These are phyloP conservation scores for Henckelia pumila DNA, from an alignment of 257 asterid genomes.

Conservation along the genomic window DNA sequence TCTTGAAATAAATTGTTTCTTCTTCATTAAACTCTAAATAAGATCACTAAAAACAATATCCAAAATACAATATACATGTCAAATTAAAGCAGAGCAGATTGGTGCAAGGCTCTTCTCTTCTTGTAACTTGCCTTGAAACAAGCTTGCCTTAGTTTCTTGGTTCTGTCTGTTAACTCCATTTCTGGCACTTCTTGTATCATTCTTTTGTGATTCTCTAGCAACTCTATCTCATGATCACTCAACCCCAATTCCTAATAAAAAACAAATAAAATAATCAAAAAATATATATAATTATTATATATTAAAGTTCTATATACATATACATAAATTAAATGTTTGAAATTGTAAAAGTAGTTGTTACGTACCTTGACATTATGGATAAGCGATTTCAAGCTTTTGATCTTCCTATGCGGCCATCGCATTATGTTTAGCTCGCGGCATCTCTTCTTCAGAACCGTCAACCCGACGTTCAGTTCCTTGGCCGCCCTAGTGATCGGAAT, in stretches of 20 bases:
- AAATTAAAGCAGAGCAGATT: neutral
- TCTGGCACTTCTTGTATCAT: conserved; percentile 63
- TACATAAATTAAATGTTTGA: neutral
- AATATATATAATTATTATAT: neutral
- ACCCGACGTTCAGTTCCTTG: conserved; percentile 64
- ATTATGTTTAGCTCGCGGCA: conserved; percentile 69
- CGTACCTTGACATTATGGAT: conserved; percentile 68
- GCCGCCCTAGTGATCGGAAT: conserved; percentile 83
- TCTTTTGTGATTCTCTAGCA: conserved; percentile 74
- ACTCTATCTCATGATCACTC: conserved; percentile 53
- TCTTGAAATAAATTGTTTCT: no score
- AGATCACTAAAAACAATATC: no score
- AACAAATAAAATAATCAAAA: neutral
- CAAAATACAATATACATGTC: no score
- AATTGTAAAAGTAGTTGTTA: no score
- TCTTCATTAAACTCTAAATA: no score
- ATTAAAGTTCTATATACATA: neutral
- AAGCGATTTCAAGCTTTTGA: conserved; percentile 86
- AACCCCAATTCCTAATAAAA: conserved; percentile 63
- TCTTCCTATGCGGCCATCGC: conserved; percentile 88
- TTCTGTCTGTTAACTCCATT: conserved; percentile 72
- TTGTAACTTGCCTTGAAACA: conserved; percentile 94
- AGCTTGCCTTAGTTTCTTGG: conserved; percentile 80
- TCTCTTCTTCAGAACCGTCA: conserved; percentile 76
- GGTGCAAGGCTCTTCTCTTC: conserved; percentile 62